phyloP scores from a whole-genome alignment of 441 rosid genomes.

The Euphorbia celastroides region DNA sequence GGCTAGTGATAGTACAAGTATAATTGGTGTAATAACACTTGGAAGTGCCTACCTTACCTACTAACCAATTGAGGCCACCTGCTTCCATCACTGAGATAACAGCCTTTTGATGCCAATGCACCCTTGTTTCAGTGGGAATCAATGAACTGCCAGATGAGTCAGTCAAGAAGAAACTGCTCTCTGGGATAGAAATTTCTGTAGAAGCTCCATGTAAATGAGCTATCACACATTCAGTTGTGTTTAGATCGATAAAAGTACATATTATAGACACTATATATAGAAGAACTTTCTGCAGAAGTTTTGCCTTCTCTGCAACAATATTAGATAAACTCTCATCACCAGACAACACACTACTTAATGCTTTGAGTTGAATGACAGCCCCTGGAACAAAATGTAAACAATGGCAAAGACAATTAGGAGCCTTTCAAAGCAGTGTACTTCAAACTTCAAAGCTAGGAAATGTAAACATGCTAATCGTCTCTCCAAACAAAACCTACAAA shows the following conservation, averaged over 20 bases:
- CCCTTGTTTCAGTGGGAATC: conserved; percentile 35
- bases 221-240: conserved; percentile 32
- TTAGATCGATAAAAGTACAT: conserved; percentile 47
- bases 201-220: conserved; percentile 31
- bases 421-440: neutral
- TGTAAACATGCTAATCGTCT: conserved; percentile 7
- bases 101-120: conserved; percentile 66
- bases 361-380: conserved; percentile 68
- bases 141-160: conserved; percentile 31
- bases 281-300: conserved; percentile 51
- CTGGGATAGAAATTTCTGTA: conserved; percentile 25
- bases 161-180: conserved; percentile 22
- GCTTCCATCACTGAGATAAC: conserved; percentile 83
- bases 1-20: conserved; percentile 5
- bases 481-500: conserved; percentile 5
- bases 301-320: conserved; percentile 38
- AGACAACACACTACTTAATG: conserved; percentile 41
- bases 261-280: conserved; percentile 53
- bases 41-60: conserved; percentile 85
- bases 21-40: conserved; percentile 20
- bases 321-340: conserved; percentile 47
- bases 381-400: conserved; percentile 31
- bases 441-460: conserved; percentile 7
- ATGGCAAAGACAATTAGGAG: neutral
- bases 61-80: conserved; percentile 89